phyloP scores from a whole-genome alignment of 2,329 filamentous ascomycete species.

The Beauveria varroae region DNA sequence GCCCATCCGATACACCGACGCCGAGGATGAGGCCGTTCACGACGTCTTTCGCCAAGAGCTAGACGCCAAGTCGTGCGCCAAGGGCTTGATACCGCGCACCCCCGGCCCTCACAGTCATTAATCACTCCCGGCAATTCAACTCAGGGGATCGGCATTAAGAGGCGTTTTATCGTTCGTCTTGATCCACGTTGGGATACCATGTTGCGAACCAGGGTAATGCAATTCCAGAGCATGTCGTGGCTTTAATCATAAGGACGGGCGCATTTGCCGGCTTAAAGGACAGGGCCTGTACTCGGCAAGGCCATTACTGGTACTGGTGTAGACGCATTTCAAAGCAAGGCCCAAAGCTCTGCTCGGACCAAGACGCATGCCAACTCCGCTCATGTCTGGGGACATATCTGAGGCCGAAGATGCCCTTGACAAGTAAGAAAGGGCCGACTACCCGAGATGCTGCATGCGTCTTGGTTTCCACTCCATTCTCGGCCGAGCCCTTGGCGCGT shows the following conservation, averaged over 20 bases:
- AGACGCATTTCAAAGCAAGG: conserved; percentile 42
- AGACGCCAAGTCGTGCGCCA: conserved; percentile 27
- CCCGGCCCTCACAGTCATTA: conserved; percentile 29
- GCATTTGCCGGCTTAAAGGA: conserved; percentile 44
- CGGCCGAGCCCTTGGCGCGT: conserved; percentile 16
- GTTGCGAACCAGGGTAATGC: conserved; percentile 24
- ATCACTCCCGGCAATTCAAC: conserved; percentile 34
- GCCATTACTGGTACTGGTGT: conserved; percentile 20
- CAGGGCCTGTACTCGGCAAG: conserved; percentile 38
- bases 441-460: conserved; percentile 36
- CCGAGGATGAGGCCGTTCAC: conserved; percentile 26
- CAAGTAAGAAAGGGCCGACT: conserved; percentile 33
- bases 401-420: conserved; percentile 51
- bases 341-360: conserved; percentile 40
- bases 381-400: conserved; percentile 41
- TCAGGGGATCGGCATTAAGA: conserved; percentile 42
- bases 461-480: conserved; percentile 23
- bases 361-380: conserved; percentile 44
- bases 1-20: conserved; percentile 19
- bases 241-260: conserved; percentile 40
- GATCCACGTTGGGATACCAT: conserved; percentile 44
- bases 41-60: conserved; percentile 41
- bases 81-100: conserved; percentile 31
- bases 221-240: conserved; percentile 32
- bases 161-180: conserved; percentile 43